Evolutionary conservation across 306 rosid genomes (phyloP).

Genomic region (Psophocarpus tetragonolobus): DNA sequence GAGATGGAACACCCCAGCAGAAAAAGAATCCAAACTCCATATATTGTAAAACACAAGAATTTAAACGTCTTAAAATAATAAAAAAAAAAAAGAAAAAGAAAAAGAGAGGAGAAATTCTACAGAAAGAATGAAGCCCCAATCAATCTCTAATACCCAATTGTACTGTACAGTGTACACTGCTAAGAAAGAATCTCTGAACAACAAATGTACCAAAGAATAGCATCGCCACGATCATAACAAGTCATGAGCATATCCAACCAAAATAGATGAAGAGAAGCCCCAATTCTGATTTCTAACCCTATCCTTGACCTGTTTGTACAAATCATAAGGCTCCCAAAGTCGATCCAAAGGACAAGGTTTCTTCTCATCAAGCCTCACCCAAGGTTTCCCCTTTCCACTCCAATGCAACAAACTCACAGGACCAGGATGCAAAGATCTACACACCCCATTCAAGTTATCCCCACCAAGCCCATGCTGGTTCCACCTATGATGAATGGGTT

Average conservation of each 20-base stretch:
- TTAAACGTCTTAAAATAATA: neutral
- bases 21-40: constrained; percentile 36
- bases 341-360: constrained; percentile 75
- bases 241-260: constrained; percentile 57
- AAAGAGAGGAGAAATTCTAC: constrained; percentile 16
- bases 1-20: constrained; percentile 42
- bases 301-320: constrained; percentile 35
- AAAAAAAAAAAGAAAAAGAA: too few relatives aligned
- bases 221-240: constrained; percentile 25
- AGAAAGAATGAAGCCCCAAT: constrained; percentile 33
- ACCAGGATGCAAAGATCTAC: constrained; percentile 87
- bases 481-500: constrained; percentile 89
- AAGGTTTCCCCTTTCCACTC: constrained; percentile 98
- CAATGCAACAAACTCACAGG: constrained; percentile 91
- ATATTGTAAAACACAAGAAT: constrained; percentile 13
- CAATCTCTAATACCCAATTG: constrained; percentile 32
- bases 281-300: constrained; percentile 15
- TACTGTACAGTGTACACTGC: constrained; percentile 56
- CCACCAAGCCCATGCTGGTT: constrained; percentile 97
- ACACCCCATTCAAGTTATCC: constrained; percentile 79
- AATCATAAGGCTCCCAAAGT: constrained; percentile 95
- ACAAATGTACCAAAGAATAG: constrained; percentile 45
- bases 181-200: constrained; percentile 53
- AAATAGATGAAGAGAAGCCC: constrained; percentile 48
- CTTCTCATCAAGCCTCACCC: constrained; percentile 81